These are phyloP conservation scores for Actinidia chinensis DNA, from an alignment of 179 eudicot genomes.

Conservation along the genomic window DNA sequence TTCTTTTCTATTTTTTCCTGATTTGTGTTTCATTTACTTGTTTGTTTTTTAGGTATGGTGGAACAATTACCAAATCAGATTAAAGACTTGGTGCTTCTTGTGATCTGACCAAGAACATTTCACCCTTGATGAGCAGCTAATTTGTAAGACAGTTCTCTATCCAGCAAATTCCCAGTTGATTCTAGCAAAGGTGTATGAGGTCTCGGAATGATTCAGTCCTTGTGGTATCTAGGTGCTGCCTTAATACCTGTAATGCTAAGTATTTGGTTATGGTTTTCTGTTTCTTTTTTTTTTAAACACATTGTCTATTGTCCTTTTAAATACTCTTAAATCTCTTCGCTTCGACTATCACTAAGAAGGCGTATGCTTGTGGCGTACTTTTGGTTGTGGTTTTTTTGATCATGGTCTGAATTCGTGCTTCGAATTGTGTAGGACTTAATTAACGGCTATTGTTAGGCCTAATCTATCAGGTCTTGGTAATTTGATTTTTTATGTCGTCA, in stretches of 20 bases:
- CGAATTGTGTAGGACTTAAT: constrained; percentile 76
- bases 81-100: constrained; percentile 99
- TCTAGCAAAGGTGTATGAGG: background rate
- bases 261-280: background rate
- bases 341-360: background rate
- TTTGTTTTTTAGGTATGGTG: constrained; percentile 78
- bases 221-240: no score
- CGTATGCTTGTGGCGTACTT: background rate
- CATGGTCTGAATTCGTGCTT: constrained; percentile 25
- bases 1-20: background rate
- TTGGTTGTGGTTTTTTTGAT: no score
- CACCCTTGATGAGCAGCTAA: constrained; percentile 97
- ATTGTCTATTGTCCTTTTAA: background rate
- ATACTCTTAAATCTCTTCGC: background rate
- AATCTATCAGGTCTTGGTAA: no score
- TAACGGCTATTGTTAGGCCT: constrained; percentile 92
- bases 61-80: constrained; percentile 94
- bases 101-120: constrained; percentile 94
- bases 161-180: constrained; percentile 19
- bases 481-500: no score
- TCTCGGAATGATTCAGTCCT: no score
- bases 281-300: background rate
- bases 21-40: background rate
- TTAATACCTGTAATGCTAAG: no score
- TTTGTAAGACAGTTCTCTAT: constrained; percentile 77